phyloP scores from a whole-genome alignment of 106 monocot genomes.

The Dendrobium chrysotoxum region DNA sequence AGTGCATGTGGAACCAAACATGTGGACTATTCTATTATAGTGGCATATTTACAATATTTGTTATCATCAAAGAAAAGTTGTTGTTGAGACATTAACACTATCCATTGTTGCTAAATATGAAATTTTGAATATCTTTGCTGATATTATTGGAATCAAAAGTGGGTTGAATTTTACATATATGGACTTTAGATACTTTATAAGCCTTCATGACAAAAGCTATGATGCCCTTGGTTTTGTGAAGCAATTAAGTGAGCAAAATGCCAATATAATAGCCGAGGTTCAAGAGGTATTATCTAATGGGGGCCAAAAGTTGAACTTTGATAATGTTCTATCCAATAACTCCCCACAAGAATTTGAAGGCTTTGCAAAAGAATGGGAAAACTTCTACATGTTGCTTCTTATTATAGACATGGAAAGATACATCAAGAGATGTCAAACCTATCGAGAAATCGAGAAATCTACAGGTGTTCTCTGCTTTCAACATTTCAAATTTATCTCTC shows the following conservation, averaged over 20 bases:
- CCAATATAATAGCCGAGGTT: constrained; percentile 27
- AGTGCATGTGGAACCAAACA: constrained; percentile 21
- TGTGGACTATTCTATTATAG: background rate
- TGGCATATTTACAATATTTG: constrained; percentile 12
- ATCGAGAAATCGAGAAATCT: no score
- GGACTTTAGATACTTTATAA: constrained; percentile 34
- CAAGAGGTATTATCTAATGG: constrained; percentile 27
- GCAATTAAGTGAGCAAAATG: constrained; percentile 36
- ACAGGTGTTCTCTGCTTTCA: no score
- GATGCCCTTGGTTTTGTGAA: constrained; percentile 36
- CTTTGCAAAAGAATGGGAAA: constrained; percentile 16
- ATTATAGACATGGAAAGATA: no score
- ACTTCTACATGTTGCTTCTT: no score
- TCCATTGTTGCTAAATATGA: constrained; percentile 26
- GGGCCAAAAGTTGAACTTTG: constrained; percentile 6
- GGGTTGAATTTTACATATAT: constrained; percentile 42
- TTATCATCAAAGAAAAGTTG: constrained; percentile 12
- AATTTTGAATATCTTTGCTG: constrained; percentile 59
- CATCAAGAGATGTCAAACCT: no score
- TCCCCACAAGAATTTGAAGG: constrained; percentile 10
- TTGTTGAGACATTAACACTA: constrained; percentile 19
- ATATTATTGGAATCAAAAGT: constrained; percentile 75
- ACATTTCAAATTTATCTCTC: no score
- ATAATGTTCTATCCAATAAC: background rate
- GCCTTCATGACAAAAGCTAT: constrained; percentile 34